A percentile compares a stretch with the other conserved stretches of the same genome.
phyloP scores from a whole-genome alignment of 1,284 basidiomycete species.

The Papiliotrema laurentii region DNA sequence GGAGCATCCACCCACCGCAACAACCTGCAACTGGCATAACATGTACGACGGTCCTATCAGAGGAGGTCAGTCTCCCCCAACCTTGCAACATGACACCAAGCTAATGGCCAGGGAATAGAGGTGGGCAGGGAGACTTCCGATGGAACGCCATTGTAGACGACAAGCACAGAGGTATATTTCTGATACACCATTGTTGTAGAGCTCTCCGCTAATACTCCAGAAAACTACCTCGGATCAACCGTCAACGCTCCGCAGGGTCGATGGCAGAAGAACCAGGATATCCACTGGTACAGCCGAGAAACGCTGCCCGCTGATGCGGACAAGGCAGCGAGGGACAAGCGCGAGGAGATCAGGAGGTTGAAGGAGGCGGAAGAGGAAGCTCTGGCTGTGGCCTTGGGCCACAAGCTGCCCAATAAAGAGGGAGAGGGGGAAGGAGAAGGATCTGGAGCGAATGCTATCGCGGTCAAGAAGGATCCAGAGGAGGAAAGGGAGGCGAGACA shows the following conservation, averaged over 20 bases:
- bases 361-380: constrained; percentile 87
- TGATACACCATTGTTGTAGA: not conserved
- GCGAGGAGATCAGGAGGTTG: constrained; percentile 66
- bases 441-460: constrained; percentile 33
- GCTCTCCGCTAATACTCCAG: constrained; percentile 6
- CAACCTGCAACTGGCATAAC: no score
- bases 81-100: not conserved
- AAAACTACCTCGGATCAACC: constrained; percentile 88
- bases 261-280: constrained; percentile 92
- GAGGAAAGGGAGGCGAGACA: constrained; percentile 41
- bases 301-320: constrained; percentile 50
- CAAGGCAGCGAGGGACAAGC: constrained; percentile 22
- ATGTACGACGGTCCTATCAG: constrained; percentile 46
- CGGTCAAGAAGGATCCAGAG: constrained; percentile 27
- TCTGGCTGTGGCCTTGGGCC: constrained; percentile 67
- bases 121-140: constrained; percentile 76
- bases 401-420: constrained; percentile 26
- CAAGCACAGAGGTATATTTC: constrained; percentile 75
- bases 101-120: constrained; percentile 61
- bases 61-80: constrained; percentile 27
- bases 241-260: constrained; percentile 87
- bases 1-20: not conserved
- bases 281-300: constrained; percentile 87
- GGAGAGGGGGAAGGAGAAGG: constrained; percentile 17
- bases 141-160: constrained; percentile 85